Conservation (phyloP, 441 rosid genomes). For the Populus hybrid region DNA sequence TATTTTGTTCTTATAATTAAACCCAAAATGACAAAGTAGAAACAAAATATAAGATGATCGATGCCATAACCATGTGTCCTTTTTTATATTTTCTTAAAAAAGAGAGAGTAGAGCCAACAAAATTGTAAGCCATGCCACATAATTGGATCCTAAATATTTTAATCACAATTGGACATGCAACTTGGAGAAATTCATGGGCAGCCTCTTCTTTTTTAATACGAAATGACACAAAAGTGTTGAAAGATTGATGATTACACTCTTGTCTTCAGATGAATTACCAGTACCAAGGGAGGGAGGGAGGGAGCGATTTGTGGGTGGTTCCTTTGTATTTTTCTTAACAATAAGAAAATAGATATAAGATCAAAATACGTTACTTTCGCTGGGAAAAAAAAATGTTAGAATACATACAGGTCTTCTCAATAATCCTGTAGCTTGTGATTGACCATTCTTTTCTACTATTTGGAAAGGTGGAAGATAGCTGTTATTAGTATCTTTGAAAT, state of each 20-base stretch:
- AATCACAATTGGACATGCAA: not conserved
- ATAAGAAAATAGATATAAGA: not conserved
- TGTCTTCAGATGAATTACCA: not conserved
- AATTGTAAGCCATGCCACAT: not conserved
- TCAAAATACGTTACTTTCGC: not conserved
- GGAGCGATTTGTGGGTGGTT: not conserved
- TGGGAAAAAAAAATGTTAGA: not conserved
- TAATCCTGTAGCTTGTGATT: not conserved
- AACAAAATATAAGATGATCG: not conserved
- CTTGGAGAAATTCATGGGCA: not conserved
- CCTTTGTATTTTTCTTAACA: not conserved
- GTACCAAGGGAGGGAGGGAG: not conserved
- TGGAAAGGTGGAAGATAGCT: not conserved
- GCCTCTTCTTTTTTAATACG: not conserved
- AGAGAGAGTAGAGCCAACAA: not conserved
- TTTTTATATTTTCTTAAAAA: no score
- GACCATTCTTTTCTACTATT: not conserved
- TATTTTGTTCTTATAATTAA: no score
- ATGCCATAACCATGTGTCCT: not conserved
- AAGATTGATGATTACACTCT: not conserved
- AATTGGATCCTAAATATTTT: not conserved
- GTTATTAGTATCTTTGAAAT: no score
- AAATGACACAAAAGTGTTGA: not conserved
- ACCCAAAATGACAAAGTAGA: not conserved
- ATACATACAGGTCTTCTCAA: not conserved